Base-by-base conservation (phyloP, 2,329 filamentous ascomycete species). In the Blumeriella jaapii region DNA sequence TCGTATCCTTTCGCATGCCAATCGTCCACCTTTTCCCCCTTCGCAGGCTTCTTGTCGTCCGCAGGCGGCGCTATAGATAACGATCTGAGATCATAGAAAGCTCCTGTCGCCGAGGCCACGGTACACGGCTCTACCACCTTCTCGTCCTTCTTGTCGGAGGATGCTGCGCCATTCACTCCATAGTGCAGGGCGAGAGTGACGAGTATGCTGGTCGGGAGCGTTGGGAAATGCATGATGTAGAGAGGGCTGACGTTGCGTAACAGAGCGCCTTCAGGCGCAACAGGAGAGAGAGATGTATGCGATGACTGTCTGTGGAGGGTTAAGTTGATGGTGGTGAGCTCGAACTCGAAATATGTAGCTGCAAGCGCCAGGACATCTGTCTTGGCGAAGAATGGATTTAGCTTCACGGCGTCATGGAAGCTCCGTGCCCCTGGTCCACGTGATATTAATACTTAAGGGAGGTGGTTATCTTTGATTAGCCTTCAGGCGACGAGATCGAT, bases 1-100 rank as follows among this genome's bases (percentile, higher is more conserved):
- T 89, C 83, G 56, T 76, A 81, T 20, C 83, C 83, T 40, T 70
- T 71, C 6, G 79, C 74, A 44, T 74, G 67, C 63, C 69, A 71
- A 52, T 67, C 78, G 41, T 71, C 65, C 36, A 67, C 66, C 25
- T 76, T 71, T 9, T 63, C 66, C 14, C 69, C 67, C 48, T 78
- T 67, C 29, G 55, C 53, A 25, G 59, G 53, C 41, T 61, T 62
- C 38, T 59, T 58, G 7, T 48, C 44, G 11, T 51, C 48, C 29
- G 46, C 38, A 3, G 42, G 40, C 8, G 45, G 45, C 19, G 42
- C 11, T 27, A 55, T 47, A n/a, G 52, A 48, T 14, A 56, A 41
- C 20, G 51, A 38, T 43, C 53, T 51, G 18, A 57, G 36, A 34
- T 57, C 55, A 35, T 53, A 57, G 40, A 57, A 57, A 8, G 47